A percentile compares a stretch with the other conserved stretches of the same genome.
phyloP scores from a whole-genome alignment of 768 basidiomycete species.

The Boletus reticulatus region DNA sequence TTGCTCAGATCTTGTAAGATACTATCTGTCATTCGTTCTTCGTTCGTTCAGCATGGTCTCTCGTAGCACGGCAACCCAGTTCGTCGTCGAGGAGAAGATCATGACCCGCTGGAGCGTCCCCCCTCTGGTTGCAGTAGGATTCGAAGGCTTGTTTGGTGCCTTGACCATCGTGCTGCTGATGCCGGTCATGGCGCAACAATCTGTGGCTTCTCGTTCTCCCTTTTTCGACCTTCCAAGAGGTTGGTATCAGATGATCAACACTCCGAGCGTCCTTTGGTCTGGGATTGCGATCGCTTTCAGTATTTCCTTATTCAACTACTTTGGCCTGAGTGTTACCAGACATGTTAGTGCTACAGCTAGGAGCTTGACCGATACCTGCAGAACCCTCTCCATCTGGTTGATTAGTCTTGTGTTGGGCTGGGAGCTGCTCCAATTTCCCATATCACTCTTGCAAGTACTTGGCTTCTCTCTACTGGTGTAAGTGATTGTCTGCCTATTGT shows the following conservation, averaged over 20 bases:
- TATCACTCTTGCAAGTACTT: slow-evolving; percentile 75
- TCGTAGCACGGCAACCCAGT: slow-evolving; percentile 81
- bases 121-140: slow-evolving; percentile 91
- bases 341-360: slow-evolving; percentile 92
- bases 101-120: slow-evolving; percentile 83
- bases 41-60: neutral
- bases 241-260: slow-evolving; percentile 83
- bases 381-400: slow-evolving; percentile 96
- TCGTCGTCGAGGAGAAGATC: slow-evolving; percentile 96
- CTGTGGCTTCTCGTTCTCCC: slow-evolving; percentile 57
- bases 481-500: slow-evolving; percentile 34
- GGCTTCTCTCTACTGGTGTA: slow-evolving; percentile 91
- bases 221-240: slow-evolving; percentile 90
- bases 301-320: slow-evolving; percentile 85
- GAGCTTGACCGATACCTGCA: slow-evolving; percentile 89
- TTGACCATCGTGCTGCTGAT: slow-evolving; percentile 75
- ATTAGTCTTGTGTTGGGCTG: slow-evolving; percentile 87
- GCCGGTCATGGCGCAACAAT: slow-evolving; percentile 74
- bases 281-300: slow-evolving; percentile 70
- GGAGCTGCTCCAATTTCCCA: slow-evolving; percentile 82
- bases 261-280: slow-evolving; percentile 66
- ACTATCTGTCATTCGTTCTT: neutral
- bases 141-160: slow-evolving; percentile 90
- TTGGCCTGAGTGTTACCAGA: slow-evolving; percentile 88
- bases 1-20: slow-evolving; percentile 91